Conservation (phyloP, 345 rosid species). For the Pseudoturritis turrita region DNA sequence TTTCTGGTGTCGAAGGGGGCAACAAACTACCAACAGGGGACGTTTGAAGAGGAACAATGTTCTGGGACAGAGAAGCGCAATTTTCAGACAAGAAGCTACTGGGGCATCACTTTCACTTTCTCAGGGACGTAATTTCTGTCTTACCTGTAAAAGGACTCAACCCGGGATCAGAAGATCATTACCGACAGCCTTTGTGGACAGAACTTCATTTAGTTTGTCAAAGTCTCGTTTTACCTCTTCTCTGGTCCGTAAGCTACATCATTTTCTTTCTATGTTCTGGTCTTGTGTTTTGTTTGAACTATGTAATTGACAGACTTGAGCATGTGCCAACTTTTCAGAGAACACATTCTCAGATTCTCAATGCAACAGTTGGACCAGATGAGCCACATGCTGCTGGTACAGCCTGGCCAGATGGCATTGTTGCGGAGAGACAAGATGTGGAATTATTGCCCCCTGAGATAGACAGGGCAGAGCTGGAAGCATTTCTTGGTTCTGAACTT, state of each 20-base stretch:
- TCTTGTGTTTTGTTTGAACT: background rate
- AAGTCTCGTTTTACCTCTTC: conserved; percentile 28
- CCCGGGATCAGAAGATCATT: conserved; percentile 31
- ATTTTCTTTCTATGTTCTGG: background rate
- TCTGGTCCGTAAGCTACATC: conserved; percentile 40
- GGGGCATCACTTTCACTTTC: conserved; percentile 32
- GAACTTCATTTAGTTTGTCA: conserved; percentile 48
- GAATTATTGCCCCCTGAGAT: conserved; percentile 51
- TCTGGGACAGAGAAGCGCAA: conserved; percentile 35
- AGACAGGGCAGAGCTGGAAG: conserved; percentile 42
- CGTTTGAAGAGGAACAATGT: conserved; percentile 34
- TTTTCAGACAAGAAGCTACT: conserved; percentile 24
- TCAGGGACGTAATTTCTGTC: conserved; percentile 39
- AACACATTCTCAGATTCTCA: conserved; percentile 39
- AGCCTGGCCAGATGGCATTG: conserved; percentile 73
- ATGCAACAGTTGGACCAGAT: conserved; percentile 89
- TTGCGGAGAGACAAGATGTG: conserved; percentile 62
- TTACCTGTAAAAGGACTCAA: conserved; percentile 35
- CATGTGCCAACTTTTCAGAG: conserved; percentile 36
- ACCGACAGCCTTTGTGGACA: conserved; percentile 54
- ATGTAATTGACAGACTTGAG: background rate
- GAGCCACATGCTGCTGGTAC: conserved; percentile 96
- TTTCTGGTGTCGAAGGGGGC: conserved; percentile 35
- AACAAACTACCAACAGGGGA: conserved; percentile 24
- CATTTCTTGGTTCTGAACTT: conserved; percentile 63